Evolutionary conservation across 75 land plant genomes (phyloP).

Genomic region (Pinus tabuliformis): DNA sequence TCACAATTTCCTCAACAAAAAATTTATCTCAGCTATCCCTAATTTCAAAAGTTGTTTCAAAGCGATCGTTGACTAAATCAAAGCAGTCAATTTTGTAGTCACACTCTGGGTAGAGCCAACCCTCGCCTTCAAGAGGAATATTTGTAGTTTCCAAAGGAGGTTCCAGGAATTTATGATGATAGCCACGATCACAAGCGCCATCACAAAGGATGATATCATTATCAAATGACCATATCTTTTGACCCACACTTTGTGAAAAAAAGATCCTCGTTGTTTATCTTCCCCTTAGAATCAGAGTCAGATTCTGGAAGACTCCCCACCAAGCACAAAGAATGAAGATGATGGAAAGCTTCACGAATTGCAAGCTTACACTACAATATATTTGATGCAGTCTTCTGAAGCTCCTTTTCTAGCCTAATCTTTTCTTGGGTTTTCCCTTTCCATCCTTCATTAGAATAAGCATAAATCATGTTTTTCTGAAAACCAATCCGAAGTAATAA

Average conservation of each 20-base stretch:
- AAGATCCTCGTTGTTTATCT: conserved; percentile 74
- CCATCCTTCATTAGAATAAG: too few relatives aligned
- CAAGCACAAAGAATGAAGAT: conserved; percentile 43
- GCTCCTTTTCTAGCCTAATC: too few relatives aligned
- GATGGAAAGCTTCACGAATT: conserved; percentile 55
- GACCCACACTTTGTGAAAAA: conserved; percentile 77
- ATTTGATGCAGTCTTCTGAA: conserved; percentile 60
- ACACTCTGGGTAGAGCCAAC: conserved; percentile 96
- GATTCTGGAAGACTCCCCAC: conserved; percentile 62
- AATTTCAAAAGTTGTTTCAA: conserved; percentile 53
- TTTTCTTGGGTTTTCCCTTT: conserved; percentile 34
- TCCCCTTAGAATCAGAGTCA: conserved; percentile 73
- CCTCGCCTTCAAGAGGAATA: conserved; percentile 89
- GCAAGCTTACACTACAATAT: conserved; percentile 54
- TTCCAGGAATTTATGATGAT: conserved; percentile 75
- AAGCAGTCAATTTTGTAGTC: conserved; percentile 88
- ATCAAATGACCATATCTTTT: conserved; percentile 58
- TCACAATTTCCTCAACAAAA: too few relatives aligned
- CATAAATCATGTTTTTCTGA: too few relatives aligned
- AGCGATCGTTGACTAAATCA: conserved; percentile 60
- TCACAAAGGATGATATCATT: too few relatives aligned
- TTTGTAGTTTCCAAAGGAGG: conserved; percentile 70
- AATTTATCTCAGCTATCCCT: conserved; percentile 61
- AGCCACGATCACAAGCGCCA: conserved; percentile 81
- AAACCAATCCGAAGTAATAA: too few relatives aligned